These are phyloP conservation scores for Pezicula neosporulosa DNA, from an alignment of 2,329 filamentous ascomycete species.

Conservation along the genomic window DNA sequence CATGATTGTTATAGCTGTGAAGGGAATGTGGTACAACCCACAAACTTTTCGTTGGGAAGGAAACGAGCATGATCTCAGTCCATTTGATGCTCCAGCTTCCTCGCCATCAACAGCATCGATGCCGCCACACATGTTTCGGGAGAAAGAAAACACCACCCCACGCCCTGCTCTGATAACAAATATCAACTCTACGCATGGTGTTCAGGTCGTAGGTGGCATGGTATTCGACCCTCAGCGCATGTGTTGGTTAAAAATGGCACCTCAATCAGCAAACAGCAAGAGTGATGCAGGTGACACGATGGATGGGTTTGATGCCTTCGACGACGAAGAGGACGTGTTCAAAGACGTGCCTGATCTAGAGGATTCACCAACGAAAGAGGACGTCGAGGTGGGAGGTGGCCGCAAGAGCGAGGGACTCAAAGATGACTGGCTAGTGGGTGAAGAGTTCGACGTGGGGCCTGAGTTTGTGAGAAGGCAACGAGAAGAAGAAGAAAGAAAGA, in stretches of 20 bases:
- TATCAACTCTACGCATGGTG: conserved; percentile 77
- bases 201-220: conserved; percentile 97
- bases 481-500: conserved; percentile 87
- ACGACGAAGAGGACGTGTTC: conserved; percentile 91
- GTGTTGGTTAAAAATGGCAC: conserved; percentile 87
- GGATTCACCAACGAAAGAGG: conserved; percentile 43
- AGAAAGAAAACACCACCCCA: conserved; percentile 57
- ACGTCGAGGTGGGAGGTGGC: conserved; percentile 43
- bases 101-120: conserved; percentile 50
- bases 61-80: conserved; percentile 80
- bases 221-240: conserved; percentile 95
- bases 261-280: conserved; percentile 36
- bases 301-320: conserved; percentile 65
- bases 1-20: conserved; percentile 57
- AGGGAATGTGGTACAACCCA: conserved; percentile 96
- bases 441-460: conserved; percentile 96
- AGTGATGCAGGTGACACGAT: conserved; percentile 53
- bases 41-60: conserved; percentile 88
- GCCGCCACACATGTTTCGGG: conserved; percentile 39
- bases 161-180: conserved; percentile 85
- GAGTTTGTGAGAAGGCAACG: conserved; percentile 87
- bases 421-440: conserved; percentile 82
- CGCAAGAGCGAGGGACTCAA: conserved; percentile 56
- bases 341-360: conserved; percentile 92
- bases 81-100: conserved; percentile 66